Conservation (phyloP, 257 asterid genomes). For the Penstemon barbatus region DNA sequence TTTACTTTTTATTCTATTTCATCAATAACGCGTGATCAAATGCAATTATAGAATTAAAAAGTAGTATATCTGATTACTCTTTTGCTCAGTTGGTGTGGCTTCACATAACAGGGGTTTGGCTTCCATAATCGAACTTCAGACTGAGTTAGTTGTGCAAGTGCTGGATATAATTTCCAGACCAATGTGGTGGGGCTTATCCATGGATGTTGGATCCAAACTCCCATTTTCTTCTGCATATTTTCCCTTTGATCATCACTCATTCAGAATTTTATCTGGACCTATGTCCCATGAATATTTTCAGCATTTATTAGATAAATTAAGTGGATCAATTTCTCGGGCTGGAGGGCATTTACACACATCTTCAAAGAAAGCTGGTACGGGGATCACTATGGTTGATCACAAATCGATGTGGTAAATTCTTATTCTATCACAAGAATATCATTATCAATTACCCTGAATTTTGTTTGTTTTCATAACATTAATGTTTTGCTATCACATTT, state of each 20-base stretch:
- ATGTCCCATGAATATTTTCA: constrained; percentile 47
- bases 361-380: constrained; percentile 39
- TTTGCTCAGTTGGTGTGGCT: constrained; percentile 44
- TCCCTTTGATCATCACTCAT: constrained; percentile 45
- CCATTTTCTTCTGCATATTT: constrained; percentile 75
- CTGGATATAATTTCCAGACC: constrained; percentile 74
- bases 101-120: constrained; percentile 77
- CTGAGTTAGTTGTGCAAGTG: constrained; percentile 47
- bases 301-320: constrained; percentile 46
- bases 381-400: constrained; percentile 48
- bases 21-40: not conserved
- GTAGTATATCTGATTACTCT: constrained; percentile 28
- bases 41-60: constrained; percentile 14
- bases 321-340: constrained; percentile 36
- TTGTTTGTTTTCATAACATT: constrained; percentile 17
- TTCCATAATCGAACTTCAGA: constrained; percentile 64
- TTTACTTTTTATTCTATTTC: not conserved
- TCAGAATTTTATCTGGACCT: constrained; percentile 61
- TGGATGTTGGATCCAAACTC: constrained; percentile 61
- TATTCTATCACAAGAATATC: constrained; percentile 16
- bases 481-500: constrained; percentile 21
- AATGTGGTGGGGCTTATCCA: constrained; percentile 75
- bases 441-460: constrained; percentile 26
- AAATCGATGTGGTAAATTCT: constrained; percentile 63
- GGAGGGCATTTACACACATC: constrained; percentile 31